Evolutionary conservation across 768 basidiomycete genomes (phyloP).

Genomic region (Amanita thiersii): DNA sequence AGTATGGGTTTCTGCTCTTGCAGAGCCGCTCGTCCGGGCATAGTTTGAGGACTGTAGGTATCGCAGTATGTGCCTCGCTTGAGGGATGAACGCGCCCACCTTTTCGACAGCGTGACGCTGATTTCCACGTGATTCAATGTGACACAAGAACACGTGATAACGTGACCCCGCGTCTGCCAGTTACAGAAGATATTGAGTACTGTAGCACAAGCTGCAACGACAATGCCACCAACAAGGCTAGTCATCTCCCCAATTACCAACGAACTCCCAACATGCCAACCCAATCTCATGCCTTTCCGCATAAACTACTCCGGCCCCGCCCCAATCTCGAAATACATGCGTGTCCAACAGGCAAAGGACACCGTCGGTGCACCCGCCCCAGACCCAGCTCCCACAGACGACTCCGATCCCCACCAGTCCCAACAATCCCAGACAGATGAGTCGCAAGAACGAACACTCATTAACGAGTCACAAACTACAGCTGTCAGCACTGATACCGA

Average conservation of each 20-base stretch:
- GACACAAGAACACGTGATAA: no score
- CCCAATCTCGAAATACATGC: slow-evolving; percentile 68
- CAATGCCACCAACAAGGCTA: neutral
- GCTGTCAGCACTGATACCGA: neutral
- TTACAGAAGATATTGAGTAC: no score
- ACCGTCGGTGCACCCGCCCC: slow-evolving; percentile 19
- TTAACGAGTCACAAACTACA: neutral
- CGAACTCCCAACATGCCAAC: slow-evolving; percentile 34
- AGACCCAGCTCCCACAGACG: neutral
- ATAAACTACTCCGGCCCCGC: slow-evolving; percentile 65
- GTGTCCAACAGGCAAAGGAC: slow-evolving; percentile 35
- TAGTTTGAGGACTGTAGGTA: no score
- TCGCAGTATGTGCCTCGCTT: no score
- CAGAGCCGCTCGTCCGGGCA: slow-evolving; percentile 6
- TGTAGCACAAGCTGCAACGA: neutral
- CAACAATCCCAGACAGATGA: no score
- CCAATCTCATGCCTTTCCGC: slow-evolving; percentile 80
- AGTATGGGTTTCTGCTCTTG: neutral
- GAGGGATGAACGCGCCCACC: no score
- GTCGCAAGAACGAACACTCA: no score
- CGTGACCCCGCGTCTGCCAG: no score
- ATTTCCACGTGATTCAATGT: no score
- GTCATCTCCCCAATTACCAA: slow-evolving; percentile 1
- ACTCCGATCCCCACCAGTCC: no score
- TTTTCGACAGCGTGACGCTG: no score